phyloP scores from a whole-genome alignment of 495 filamentous ascomycete species.

The Pseudotulostoma volvatum region DNA sequence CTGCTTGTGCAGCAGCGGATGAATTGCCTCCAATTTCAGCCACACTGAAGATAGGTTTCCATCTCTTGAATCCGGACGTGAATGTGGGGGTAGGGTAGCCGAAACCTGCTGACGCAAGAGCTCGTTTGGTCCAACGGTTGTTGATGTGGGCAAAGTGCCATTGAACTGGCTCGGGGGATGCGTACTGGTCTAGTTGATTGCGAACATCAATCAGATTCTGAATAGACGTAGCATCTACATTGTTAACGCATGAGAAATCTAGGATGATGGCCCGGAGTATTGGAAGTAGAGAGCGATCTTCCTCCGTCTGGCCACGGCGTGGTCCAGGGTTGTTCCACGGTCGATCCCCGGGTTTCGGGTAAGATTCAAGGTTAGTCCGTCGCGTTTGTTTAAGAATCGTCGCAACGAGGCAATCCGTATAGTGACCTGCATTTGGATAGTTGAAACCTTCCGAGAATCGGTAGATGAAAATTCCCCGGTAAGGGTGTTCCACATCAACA shows the following conservation, averaged over 20 bases:
- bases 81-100: conserved; percentile 61
- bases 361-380: conserved; percentile 52
- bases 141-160: conserved; percentile 94
- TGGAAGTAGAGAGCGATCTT: conserved; percentile 41
- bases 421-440: conserved; percentile 87
- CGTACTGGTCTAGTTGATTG: conserved; percentile 87
- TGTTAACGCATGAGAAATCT: conserved; percentile 91
- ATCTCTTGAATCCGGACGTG: conserved; percentile 43
- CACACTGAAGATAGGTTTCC: conserved; percentile 94
- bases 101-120: conserved; percentile 81
- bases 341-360: conserved; percentile 56
- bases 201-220: conserved; percentile 95
- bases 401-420: conserved; percentile 62
- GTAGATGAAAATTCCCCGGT: conserved; percentile 95
- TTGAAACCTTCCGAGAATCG: conserved; percentile 94
- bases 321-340: conserved; percentile 95
- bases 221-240: conserved; percentile 85
- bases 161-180: conserved; percentile 68
- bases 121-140: conserved; percentile 96
- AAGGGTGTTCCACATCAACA: conserved; percentile 60
- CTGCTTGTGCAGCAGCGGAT: conserved; percentile 48
- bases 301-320: conserved; percentile 34
- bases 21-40: conserved; percentile 65
- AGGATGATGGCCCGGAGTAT: conserved; percentile 85
- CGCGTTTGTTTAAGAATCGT: conserved; percentile 64